Percentiles rank a stretch among this genome's conserved stretches.
These are phyloP conservation scores for Epichloe gansuensis DNA, from an alignment of 2,329 filamentous ascomycete species.

Conservation along the genomic window DNA sequence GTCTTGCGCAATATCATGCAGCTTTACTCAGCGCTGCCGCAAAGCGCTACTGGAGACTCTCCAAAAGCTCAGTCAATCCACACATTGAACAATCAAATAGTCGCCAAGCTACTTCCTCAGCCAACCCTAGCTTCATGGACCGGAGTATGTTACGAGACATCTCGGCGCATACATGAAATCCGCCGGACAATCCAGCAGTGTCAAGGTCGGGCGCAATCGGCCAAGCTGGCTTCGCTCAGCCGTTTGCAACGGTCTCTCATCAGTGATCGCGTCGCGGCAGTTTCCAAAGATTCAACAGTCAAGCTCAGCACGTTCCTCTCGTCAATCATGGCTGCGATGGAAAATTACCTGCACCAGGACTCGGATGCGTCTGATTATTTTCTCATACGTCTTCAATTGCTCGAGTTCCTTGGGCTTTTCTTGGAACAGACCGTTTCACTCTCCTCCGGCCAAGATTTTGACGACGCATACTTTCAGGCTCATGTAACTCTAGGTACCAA, in stretches of 20 bases:
- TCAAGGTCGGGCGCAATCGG: constrained; percentile 24
- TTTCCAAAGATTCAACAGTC: constrained; percentile 49
- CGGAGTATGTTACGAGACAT: constrained; percentile 38
- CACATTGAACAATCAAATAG: constrained; percentile 42
- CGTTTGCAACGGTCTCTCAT: constrained; percentile 48
- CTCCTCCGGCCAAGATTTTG: constrained; percentile 33
- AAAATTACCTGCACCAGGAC: constrained; percentile 28
- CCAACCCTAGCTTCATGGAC: constrained; percentile 32
- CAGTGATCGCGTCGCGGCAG: constrained; percentile 38
- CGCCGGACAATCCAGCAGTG: constrained; percentile 29
- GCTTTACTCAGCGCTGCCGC: constrained; percentile 22
- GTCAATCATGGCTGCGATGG: constrained; percentile 27
- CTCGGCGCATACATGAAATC: constrained; percentile 30
- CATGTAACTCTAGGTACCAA: constrained; percentile 41
- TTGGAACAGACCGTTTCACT: constrained; percentile 41
- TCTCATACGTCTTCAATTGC: constrained; percentile 12
- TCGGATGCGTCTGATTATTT: constrained; percentile 10
- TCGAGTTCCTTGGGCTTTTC: constrained; percentile 34
- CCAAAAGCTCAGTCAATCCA: constrained; percentile 39
- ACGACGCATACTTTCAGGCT: constrained; percentile 52
- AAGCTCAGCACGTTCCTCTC: constrained; percentile 38
- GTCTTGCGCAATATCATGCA: constrained; percentile 21
- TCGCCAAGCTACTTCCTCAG: constrained; percentile 33
- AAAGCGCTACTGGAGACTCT: constrained; percentile 16
- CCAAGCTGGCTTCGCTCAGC: constrained; percentile 41